Evolutionary conservation across 495 filamentous ascomycete genomes (phyloP), one percentile per base, ranked within the genome.

Genomic region (Penicillium verhagenii): DNA sequence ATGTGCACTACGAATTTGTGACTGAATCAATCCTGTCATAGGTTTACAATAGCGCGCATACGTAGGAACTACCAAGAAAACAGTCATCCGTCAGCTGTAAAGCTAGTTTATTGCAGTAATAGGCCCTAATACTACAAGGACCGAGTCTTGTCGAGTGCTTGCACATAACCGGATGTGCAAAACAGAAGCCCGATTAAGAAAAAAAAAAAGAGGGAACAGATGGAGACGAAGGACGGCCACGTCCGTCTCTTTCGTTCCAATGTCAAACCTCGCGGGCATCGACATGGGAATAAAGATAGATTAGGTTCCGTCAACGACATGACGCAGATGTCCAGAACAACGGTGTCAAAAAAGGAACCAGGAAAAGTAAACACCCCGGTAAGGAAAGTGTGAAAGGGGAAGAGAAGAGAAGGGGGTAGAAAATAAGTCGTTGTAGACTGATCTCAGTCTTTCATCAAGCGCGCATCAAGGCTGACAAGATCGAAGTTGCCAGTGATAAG

Each of bases 151-250:
- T 11, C 43, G 45, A 39, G 19, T 52, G 50, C 10, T n/a, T 50
- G 60, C 58, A 58, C 61, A 64, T 64, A 26, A 61, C 61, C 61
- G 39, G 61, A 64, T 64, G 61, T 53, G 55, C 61, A 43, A n/a
- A n/a, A 39, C 54, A 50, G 51, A 52, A 35, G 13, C 54, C 51
- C 51, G 23, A 48, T 47, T 56, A 37, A 49, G 18, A 19, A 51
- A 49, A 56, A 28, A 20, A 42, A 52, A 43, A 37, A 14, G 20
- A 45, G 16, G 40, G 16, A 45, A 20, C 29, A 33, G 24, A 26
- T n/a, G n/a, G n/a, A n/a, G n/a, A 23, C 13, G n/a, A 38, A 33
- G 49, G 26, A 19, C 53, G 50, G 42, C 29, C 47, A 52, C 26
- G 47, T 37, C 40, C 43, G 40, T 46, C 48, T 5, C 33, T 35